Base-by-base conservation (phyloP, 2,329 filamentous ascomycete species). In the Fusarium keratoplasticum region DNA sequence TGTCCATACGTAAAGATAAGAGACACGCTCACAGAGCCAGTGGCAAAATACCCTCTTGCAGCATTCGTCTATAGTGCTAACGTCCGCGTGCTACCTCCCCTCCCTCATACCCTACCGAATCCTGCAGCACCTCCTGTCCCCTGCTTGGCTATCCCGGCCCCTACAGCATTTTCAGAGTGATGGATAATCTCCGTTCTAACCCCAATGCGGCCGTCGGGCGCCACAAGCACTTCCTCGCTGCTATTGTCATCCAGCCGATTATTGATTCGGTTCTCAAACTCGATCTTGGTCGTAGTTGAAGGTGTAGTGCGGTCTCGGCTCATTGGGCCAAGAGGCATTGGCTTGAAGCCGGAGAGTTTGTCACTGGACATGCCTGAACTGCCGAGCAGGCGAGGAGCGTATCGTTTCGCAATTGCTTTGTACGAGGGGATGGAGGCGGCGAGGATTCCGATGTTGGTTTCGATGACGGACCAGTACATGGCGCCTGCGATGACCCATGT, bases 401-500 rank as follows among this genome's bases (percentile, higher is more conserved):
- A 73, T 11, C 68, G 61, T 27, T 73, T 73, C 14, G 71, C 71
- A 3, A 73, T 72, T 2, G 71, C 67, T 18, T 73, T 73, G 9
- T 74, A 73, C 0, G 71, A 73, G 0, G 71, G 71, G 0, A 73
- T 73, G 2, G 71, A 73, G 1, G 71, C 71, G 9, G 71, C 71
- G 18, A 73, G 71, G 2, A 73, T 73, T 1, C 71, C 71, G 9
- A 73, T 74, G 22, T 73, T 73, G 5, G 64, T 73, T 4, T 73
- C 71, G 29, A 73, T 73, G 0, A 73, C 71, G 3, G 71, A 73
- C 71, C 71, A 74, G 44, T 73, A 73, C 71, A 73, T 73, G 0
- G 71, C 71, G 7, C 71, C 59, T 8, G 71, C 47, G 9, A 73
- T 74, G 0, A 72, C 71, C 68, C 71, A 73, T 1, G 71, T 74